Percentiles rank a stretch among this genome's conserved stretches.
These are phyloP conservation scores for Akanthomyces lecanii DNA, from an alignment of 2,329 filamentous ascomycete genomes.

Conservation along the genomic window DNA sequence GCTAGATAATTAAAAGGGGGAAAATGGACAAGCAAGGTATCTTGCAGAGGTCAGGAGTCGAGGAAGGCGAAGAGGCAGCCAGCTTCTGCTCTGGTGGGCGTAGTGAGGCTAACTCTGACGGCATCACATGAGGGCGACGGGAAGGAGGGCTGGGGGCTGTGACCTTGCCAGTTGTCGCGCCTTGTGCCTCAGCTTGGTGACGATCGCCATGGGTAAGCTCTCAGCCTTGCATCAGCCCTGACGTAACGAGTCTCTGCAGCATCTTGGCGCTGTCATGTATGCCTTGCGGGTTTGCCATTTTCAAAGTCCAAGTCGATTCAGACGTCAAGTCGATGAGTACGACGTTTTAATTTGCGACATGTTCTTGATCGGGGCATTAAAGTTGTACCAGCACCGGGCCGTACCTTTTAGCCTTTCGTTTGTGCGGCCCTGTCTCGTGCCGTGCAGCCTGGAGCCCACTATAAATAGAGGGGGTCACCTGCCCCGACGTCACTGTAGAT, in stretches of 20 bases:
- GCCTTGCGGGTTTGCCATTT: neutral
- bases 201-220: neutral
- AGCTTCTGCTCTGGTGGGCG: neutral
- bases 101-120: slow-evolving; percentile 4
- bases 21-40: neutral
- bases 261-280: neutral
- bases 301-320: neutral
- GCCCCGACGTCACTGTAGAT: neutral
- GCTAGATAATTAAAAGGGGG: neutral
- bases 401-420: neutral
- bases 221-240: neutral
- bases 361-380: neutral
- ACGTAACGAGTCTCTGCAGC: neutral
- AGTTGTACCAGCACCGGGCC: neutral
- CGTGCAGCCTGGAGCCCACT: neutral
- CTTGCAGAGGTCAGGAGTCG: neutral
- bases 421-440: neutral
- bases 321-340: neutral
- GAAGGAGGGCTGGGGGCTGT: neutral
- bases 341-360: neutral
- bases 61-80: neutral
- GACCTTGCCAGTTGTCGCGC: neutral
- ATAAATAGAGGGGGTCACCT: slow-evolving; percentile 5
- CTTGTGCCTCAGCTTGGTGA: slow-evolving; percentile 3
- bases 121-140: slow-evolving; percentile 8